Evolutionary conservation across 108 stramenopile species (phyloP), one percentile per base, ranked within the genome.

Genomic region (Nitzschia sp.): DNA sequence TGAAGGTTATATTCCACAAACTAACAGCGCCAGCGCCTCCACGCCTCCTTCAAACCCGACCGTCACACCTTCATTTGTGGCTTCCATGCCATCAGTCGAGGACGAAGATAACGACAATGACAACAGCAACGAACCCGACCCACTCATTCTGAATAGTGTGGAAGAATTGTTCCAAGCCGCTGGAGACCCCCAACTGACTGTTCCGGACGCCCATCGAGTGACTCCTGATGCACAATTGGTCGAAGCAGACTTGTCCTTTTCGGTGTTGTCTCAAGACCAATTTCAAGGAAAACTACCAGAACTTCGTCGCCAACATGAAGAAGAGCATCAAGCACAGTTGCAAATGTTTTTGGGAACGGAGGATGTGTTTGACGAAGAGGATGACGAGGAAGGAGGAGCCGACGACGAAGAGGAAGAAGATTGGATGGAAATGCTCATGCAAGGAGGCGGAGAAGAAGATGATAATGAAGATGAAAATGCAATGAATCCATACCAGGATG

Each of bases 241-340:
- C 40, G 82, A 83, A 61, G 77, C 78, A 7, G 57, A 83, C 38
- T 51, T 83, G 29, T 40, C 70, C 8, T 83, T 83, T 73, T 73
- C 68, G 8, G 78, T 79, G 50, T 78, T 83, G 75, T 60, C 78
- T 0, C 37, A 69, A 37, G 75, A 76, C 22, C 71, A 83, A 41
- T 83, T 73, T 52, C 53, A 75, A 12, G 67, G 40, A 0, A 55
- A 65, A 17, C 15, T 75, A 39, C 22, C 57, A 22, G 25, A 75
- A 29, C 38, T 61, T 12, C 67, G 60, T 37, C 44, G 68, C 25
- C 24, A 78, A 22, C 61, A 73, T 7, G 67, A 68, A 44, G 53
- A 66, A 38, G 71, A 68, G 59, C 66, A 25, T 21, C 34, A 69
- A 51, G 56, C 57, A 11, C 60, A 72, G 26, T 21, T 57, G 12